Percentiles rank a stretch among this genome's conserved stretches.
These are phyloP conservation scores for Gastrodia elata DNA, from an alignment of 106 monocot species.

Conservation along the genomic window DNA sequence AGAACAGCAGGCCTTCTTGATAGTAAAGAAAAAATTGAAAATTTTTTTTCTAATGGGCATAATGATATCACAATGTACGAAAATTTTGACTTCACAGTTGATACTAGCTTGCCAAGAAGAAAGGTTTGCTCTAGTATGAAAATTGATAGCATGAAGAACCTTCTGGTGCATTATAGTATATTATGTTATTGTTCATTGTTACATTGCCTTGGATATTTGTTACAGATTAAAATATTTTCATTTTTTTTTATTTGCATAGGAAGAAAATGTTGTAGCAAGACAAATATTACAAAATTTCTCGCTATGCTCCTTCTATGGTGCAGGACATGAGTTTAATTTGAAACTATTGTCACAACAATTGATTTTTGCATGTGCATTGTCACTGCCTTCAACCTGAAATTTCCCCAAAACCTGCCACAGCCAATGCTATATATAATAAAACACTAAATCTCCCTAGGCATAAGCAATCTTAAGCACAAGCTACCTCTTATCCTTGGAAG, in stretches of 20 bases:
- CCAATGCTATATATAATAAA: too few relatives aligned
- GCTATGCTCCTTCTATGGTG: not conserved
- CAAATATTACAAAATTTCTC: not conserved
- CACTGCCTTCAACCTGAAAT: not conserved
- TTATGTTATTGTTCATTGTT: not conserved
- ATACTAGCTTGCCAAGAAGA: conserved; percentile 34
- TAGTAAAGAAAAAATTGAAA: conserved; percentile 14
- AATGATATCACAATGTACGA: conserved; percentile 6
- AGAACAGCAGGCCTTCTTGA: conserved; percentile 52
- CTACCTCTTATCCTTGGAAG: too few relatives aligned
- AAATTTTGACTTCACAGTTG: conserved; percentile 19
- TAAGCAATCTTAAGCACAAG: too few relatives aligned
- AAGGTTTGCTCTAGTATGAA: conserved; percentile 35
- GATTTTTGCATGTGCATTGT: not conserved
- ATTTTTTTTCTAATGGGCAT: conserved; percentile 6
- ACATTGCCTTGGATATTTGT: not conserved
- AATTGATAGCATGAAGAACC: not conserved
- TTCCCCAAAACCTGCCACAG: not conserved
- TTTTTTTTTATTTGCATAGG: not conserved
- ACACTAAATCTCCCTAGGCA: too few relatives aligned
- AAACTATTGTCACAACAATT: too few relatives aligned
- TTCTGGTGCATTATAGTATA: not conserved
- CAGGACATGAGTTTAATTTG: too few relatives aligned
- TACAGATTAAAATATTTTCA: not conserved
- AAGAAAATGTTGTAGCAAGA: not conserved